A percentile compares a stretch with the other conserved stretches of the same genome.
phyloP scores from a whole-genome alignment of 495 filamentous ascomycete genomes.

The Geopyxis carbonaria region DNA sequence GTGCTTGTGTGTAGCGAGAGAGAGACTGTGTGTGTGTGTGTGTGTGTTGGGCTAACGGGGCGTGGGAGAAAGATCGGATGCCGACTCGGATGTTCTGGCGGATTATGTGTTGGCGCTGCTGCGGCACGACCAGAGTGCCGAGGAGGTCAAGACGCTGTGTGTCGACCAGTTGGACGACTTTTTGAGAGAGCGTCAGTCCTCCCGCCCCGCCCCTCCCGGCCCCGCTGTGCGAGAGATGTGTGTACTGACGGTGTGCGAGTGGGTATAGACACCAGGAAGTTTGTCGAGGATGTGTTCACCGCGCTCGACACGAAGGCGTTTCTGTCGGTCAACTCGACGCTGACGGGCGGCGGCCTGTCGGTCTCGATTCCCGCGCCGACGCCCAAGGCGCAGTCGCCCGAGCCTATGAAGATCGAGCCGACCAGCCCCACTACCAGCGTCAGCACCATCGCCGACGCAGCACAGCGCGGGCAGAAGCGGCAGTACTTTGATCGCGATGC shows the following conservation, averaged over 20 bases:
- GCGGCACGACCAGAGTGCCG: slow-evolving; percentile 57
- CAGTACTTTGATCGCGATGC: slow-evolving; percentile 42
- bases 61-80: slow-evolving; percentile 51
- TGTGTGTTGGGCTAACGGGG: slow-evolving; percentile 10
- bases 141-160: slow-evolving; percentile 54
- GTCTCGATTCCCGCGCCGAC: background rate
- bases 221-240: no score
- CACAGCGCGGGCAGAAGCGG: slow-evolving; percentile 28
- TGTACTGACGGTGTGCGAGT: background rate
- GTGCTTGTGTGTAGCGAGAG: background rate
- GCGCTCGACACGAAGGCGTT: slow-evolving; percentile 49
- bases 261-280: slow-evolving; percentile 45
- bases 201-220: background rate
- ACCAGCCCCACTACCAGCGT: slow-evolving; percentile 10
- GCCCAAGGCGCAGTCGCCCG: background rate
- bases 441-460: slow-evolving; percentile 8
- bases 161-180: slow-evolving; percentile 75
- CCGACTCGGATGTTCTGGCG: slow-evolving; percentile 84
- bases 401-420: background rate
- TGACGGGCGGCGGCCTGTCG: slow-evolving; percentile 15
- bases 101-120: slow-evolving; percentile 92
- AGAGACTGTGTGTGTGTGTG: slow-evolving; percentile 29
- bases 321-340: slow-evolving; percentile 36
- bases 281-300: slow-evolving; percentile 74
- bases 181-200: slow-evolving; percentile 52